A percentile compares a stretch with the other conserved stretches of the same genome.
phyloP scores from a whole-genome alignment of 768 basidiomycete species.

The Hydnomerulius pinastri region DNA sequence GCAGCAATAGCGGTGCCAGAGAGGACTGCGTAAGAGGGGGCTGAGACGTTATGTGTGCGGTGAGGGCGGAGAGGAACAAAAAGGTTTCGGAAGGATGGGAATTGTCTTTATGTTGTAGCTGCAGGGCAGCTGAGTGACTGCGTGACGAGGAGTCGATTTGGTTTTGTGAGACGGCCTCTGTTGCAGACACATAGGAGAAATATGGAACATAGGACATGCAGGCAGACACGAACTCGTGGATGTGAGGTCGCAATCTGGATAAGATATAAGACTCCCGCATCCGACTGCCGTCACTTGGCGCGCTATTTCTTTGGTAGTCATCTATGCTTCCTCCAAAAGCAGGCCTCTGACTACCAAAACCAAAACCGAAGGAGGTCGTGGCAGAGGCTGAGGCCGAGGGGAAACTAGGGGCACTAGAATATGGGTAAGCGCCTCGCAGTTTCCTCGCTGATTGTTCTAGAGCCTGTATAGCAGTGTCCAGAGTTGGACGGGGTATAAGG shows the following conservation, averaged over 20 bases:
- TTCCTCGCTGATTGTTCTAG: constrained; percentile 69
- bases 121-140: constrained; percentile 45
- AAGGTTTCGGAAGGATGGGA: constrained; percentile 77
- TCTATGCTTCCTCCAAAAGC: constrained; percentile 35
- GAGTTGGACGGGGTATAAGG: constrained; percentile 82
- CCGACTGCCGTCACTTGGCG: constrained; percentile 41
- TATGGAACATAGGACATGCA: constrained; percentile 84
- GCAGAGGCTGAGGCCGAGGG: constrained; percentile 27
- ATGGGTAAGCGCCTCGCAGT: constrained; percentile 81
- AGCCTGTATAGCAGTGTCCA: constrained; percentile 72
- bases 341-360: constrained; percentile 27
- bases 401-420: constrained; percentile 54
- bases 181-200: constrained; percentile 60
- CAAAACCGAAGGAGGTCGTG: constrained; percentile 36
- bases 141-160: constrained; percentile 32
- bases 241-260: constrained; percentile 72
- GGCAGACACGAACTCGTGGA: constrained; percentile 74
- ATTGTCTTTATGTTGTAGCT: constrained; percentile 61
- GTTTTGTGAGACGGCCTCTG: constrained; percentile 19
- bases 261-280: constrained; percentile 84
- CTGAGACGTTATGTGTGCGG: constrained; percentile 65
- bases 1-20: constrained; percentile 57
- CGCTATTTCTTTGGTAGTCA: constrained; percentile 26
- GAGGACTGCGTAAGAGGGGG: constrained; percentile 64
- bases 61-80: constrained; percentile 66